Evolutionary conservation across 139 green algal species (phyloP).

Genomic region (Choricystis sp.): DNA sequence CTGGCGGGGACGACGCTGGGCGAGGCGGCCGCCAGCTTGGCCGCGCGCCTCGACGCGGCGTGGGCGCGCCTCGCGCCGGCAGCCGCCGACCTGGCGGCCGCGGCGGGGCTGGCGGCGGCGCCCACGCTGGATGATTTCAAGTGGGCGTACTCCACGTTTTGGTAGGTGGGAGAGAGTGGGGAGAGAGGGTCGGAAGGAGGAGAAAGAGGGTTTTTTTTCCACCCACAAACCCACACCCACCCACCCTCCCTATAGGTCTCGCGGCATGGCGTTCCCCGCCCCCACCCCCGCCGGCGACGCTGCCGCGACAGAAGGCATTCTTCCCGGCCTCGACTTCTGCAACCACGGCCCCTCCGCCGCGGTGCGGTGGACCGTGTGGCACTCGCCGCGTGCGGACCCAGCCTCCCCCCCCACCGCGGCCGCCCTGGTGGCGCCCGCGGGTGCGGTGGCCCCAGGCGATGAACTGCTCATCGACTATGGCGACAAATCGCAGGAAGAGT

Average conservation of each 20-base stretch:
- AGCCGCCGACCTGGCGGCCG: slow-evolving; percentile 8
- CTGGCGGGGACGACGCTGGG: slow-evolving; percentile 53
- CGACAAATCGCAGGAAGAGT: slow-evolving; percentile 57
- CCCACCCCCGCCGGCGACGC: neutral
- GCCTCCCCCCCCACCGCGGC: neutral
- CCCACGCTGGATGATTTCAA: slow-evolving; percentile 43
- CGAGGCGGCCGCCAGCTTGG: slow-evolving; percentile 19
- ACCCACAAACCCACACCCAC: neutral
- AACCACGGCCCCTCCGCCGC: slow-evolving; percentile 43
- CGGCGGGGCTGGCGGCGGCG: slow-evolving; percentile 1
- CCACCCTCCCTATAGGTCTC: slow-evolving; percentile 10
- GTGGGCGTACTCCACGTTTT: slow-evolving; percentile 45
- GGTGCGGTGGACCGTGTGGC: slow-evolving; percentile 33
- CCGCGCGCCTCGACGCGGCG: slow-evolving; percentile 3
- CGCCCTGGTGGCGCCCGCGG: slow-evolving; percentile 14
- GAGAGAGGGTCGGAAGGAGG: neutral
- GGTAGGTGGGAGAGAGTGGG: slow-evolving; percentile 10
- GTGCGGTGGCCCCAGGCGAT: slow-evolving; percentile 10
- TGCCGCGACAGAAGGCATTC: slow-evolving; percentile 25
- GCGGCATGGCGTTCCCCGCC: slow-evolving; percentile 15
- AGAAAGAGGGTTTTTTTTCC: neutral
- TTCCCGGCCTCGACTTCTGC: slow-evolving; percentile 74
- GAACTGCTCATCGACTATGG: slow-evolving; percentile 47
- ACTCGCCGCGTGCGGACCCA: neutral
- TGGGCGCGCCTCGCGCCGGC: slow-evolving; percentile 21